These are phyloP conservation scores for Mucor saturninus DNA, from an alignment of 371 early-diverging fungal species.

Conservation along the genomic window DNA sequence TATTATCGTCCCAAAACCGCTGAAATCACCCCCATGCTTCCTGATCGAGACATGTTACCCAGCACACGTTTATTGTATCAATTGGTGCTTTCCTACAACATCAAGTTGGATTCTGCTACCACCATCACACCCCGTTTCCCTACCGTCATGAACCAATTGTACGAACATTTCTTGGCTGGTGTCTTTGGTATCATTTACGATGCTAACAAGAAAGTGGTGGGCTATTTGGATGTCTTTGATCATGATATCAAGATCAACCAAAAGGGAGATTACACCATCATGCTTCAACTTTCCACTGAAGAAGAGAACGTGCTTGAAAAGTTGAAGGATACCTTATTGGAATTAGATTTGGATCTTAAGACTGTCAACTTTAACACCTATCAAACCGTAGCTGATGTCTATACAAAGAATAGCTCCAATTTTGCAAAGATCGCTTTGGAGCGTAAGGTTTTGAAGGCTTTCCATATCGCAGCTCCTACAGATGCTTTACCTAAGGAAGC, in stretches of 20 bases:
- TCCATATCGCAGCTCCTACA: constrained; percentile 46
- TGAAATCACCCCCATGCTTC: constrained; percentile 65
- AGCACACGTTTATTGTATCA: constrained; percentile 69
- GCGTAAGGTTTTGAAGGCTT: constrained; percentile 37
- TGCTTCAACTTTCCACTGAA: constrained; percentile 77
- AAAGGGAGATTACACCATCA: constrained; percentile 87
- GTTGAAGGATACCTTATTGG: constrained; percentile 62
- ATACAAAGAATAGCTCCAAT: constrained; percentile 47
- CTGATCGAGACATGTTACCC: constrained; percentile 80
- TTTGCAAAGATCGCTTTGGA: constrained; percentile 47
- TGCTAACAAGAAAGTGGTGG: constrained; percentile 66
- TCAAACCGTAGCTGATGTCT: constrained; percentile 59
- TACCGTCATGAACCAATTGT: constrained; percentile 64
- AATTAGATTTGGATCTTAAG: constrained; percentile 72
- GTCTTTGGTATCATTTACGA: constrained; percentile 65
- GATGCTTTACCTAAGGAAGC: constrained; percentile 72
- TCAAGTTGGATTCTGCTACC: constrained; percentile 60
- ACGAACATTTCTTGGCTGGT: constrained; percentile 62
- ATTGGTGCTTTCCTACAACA: constrained; percentile 75
- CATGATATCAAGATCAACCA: constrained; percentile 67
- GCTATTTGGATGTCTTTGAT: constrained; percentile 76
- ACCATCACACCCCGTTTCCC: constrained; percentile 70
- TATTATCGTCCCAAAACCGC: constrained; percentile 71
- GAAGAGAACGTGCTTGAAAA: constrained; percentile 73
- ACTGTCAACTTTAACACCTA: constrained; percentile 60